phyloP scores from a whole-genome alignment of 768 basidiomycete species.

The Suillus ampliporus region DNA sequence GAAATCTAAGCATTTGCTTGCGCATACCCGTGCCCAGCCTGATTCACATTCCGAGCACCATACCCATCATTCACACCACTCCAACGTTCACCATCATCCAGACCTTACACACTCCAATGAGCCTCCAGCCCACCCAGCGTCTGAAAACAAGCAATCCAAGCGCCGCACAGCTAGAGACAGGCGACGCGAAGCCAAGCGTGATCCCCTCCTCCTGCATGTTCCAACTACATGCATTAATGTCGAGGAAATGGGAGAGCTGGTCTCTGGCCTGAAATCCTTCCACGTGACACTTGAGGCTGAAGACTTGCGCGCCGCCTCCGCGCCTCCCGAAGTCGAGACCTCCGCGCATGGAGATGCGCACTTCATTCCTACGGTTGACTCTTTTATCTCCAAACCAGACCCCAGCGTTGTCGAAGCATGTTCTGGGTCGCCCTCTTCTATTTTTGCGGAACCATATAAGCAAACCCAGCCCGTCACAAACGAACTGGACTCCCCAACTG shows the following conservation, averaged over 20 bases:
- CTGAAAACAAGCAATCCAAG: slow-evolving; percentile 33
- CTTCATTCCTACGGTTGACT: background rate
- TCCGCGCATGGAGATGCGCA: slow-evolving; percentile 14
- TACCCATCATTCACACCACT: slow-evolving; percentile 4
- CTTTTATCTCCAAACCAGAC: background rate
- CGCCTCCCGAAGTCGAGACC: slow-evolving; percentile 28
- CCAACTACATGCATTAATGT: slow-evolving; percentile 6
- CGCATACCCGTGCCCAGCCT: slow-evolving; percentile 28
- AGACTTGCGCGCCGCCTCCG: slow-evolving; percentile 11
- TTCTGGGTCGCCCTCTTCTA: background rate
- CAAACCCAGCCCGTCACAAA: background rate
- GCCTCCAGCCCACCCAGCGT: slow-evolving; percentile 9
- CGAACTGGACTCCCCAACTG: background rate
- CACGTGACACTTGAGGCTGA: slow-evolving; percentile 37
- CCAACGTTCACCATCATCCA: slow-evolving; percentile 4
- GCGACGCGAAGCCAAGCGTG: slow-evolving; percentile 52
- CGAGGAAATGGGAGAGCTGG: slow-evolving; percentile 27
- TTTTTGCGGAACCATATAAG: background rate
- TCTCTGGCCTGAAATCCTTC: slow-evolving; percentile 38
- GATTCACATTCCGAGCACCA: slow-evolving; percentile 9
- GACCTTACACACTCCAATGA: slow-evolving; percentile 3
- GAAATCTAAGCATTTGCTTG: slow-evolving; percentile 36
- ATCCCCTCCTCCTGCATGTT: slow-evolving; percentile 26
- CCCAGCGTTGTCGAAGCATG: background rate
- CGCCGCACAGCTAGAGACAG: slow-evolving; percentile 56